Base-by-base conservation (phyloP, 2,329 filamentous ascomycete genomes). In the Lasiodiplodia theobromae region DNA sequence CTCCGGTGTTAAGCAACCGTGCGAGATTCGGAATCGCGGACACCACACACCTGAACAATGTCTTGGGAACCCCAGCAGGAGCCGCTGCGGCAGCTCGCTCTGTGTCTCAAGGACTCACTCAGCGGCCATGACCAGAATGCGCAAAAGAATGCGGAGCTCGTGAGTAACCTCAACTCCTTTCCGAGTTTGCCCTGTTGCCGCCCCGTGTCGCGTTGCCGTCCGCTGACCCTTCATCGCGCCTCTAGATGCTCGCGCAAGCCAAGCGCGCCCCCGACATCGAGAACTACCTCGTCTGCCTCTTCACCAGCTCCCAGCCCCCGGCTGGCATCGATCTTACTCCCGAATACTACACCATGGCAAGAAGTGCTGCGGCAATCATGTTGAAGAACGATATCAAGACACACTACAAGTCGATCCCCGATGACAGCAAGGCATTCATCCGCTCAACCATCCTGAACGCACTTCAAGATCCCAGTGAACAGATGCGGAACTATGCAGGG, bases 211-310 rank as follows among this genome's bases (percentile, higher is more conserved):
- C 28, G 47, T 34, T 34, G 62, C 47, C 44, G 28, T 40, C 68
- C 56, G 63, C 44, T 37, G 34, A 44, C 51, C 64, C 4, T 47
- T 67, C n/a, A 51, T 69, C 75, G 73, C 75, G 77, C 63, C 69
- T 60, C 47, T 66, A 98, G 96, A 96, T 98, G 93, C 92, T 99
- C 74, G 86, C 89, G 72, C 92, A 97, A 83, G 96, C 95, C 70
- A 96, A 93, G 79, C 83, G 86, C 65, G 96, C 92, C 12, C 94
- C 94, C 60, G 95, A 98, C 79, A 92, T 97, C 84, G 95, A 96
- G 84, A 98, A 98, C 82, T 99, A 99, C 81, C 89, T 99, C 54
- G 92, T 93, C 73, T 97, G 92, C 81, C 88, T 99, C 71, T 93
- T 97, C 81, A 93, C 92, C 70, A 93, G 88, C 74, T 79, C 88